Base-by-base conservation (phyloP, 2,329 filamentous ascomycete species). In the Exophiala mesophila region DNA sequence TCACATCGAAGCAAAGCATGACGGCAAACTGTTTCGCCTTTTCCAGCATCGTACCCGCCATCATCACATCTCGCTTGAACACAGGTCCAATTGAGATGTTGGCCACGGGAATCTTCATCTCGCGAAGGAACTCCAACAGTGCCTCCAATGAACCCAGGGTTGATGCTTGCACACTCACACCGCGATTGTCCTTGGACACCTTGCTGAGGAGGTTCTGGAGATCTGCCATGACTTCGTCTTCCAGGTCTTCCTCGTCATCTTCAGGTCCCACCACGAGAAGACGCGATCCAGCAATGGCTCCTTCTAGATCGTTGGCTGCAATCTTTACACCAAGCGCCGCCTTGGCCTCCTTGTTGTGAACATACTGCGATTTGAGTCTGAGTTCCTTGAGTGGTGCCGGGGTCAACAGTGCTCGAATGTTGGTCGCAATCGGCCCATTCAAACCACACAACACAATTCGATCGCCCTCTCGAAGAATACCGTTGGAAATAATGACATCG, bases 1-100 rank as follows among this genome's bases (percentile, higher is more conserved):
- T 97, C 69, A 98, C 92, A 64, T 98, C 94, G 76, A 98, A 98
- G 66, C 92, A 97, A 37, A 98, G 81, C 92, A 98, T 98, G 63
- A 97, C 87, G n/a, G 92, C 92, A 57, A 83, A 94, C 62, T 98
- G 89, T 54, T 88, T 88, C 12, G 83, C 78, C 71, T 96, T 97
- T 68, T 98, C 92, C 59, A 97, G 66, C 92, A 98, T 98, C 55
- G 87, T 85, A 60, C 88, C 89, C 2, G 72, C 87, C 77, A 80
- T 89, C 78, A 97, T 92, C 41, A 98, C 86, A 67, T 98, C 92
- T 59, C 92, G 87, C 74, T 96, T 96, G 78, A 86, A 97, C 28
- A 98, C 90, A 2, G 92, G 92, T 35, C 92, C 92, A 59, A 98
- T 97, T 46, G 88, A 90, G 51, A 98, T 94, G 64, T 96, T 95